These are phyloP conservation scores for Pyrenophora graminea DNA, from an alignment of 2,329 filamentous ascomycete species.

Conservation along the genomic window DNA sequence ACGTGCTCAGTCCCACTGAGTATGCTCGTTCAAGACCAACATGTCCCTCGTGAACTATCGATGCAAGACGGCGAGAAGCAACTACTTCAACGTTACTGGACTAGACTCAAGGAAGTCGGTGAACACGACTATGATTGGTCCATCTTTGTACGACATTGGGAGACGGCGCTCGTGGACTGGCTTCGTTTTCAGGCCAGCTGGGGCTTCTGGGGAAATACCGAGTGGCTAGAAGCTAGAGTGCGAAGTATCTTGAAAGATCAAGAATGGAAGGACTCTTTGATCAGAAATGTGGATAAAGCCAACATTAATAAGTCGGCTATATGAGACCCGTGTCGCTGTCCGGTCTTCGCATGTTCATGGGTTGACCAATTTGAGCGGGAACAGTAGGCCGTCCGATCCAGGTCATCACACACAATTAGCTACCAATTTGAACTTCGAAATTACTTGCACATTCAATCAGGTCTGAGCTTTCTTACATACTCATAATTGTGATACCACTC, in stretches of 20 bases:
- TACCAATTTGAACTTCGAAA: too few species aligned
- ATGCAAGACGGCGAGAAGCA: constrained; percentile 58
- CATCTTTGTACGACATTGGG: constrained; percentile 64
- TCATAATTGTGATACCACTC: too few species aligned
- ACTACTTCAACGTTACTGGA: constrained; percentile 59
- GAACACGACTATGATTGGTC: constrained; percentile 58
- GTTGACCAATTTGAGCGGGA: too few species aligned
- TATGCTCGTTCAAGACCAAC: constrained; percentile 51
- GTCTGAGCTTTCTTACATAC: neutral
- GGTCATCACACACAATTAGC: too few species aligned
- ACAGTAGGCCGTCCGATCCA: too few species aligned
- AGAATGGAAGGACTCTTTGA: constrained; percentile 24
- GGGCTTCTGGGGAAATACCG: constrained; percentile 46
- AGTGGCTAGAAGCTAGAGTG: constrained; percentile 42
- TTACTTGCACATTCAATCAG: too few species aligned
- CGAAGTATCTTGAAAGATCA: constrained; percentile 32
- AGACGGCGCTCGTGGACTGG: constrained; percentile 70
- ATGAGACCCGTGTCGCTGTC: neutral
- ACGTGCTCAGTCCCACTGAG: constrained; percentile 65
- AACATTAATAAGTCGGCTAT: neutral
- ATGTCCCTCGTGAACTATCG: constrained; percentile 46
- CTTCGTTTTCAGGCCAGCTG: constrained; percentile 52
- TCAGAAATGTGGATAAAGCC: constrained; percentile 13
- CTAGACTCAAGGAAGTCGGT: constrained; percentile 39
- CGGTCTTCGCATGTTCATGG: too few species aligned